Base-by-base conservation (phyloP, 129 eudicot species). In the Centella asiatica region DNA sequence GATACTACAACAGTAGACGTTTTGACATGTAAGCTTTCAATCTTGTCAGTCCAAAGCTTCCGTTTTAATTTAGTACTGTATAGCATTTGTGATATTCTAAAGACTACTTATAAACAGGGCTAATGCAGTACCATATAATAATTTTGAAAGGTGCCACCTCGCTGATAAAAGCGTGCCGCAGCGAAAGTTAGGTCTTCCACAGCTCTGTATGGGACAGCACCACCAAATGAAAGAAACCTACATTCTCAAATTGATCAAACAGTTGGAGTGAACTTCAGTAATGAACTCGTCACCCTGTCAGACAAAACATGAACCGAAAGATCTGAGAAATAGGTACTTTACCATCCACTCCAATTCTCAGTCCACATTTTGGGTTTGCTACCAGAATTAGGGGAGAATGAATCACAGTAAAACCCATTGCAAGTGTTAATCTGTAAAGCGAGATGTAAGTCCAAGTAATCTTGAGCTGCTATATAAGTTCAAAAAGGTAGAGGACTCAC, bases 301-400 rank as follows among this genome's bases (percentile, higher is more conserved):
- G n/a, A 24, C 40, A 29, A 25, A 26, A 2, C 23, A 39, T 12
- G 51, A 29, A 2, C 24, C 27, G 2, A 37, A 44, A 15, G 28
- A 44, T 10, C 6, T 19, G 27, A 6, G 28, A 17, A 13, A 17
- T 11, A 11, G 27, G 37, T 6, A n/a, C 40, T 70, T 44, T 76
- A 80, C 86, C 98, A 90, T 66, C 98, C 96, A 29, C 74, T 92
- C 96, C 96, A 84, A 70, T 84, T 92, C 67, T 92, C 95, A 12
- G 96, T 92, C 95, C 95, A 92, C 82, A 92, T 79, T 57, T 86
- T 80, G 1, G 94, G 98, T 53, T 76, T 86, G 70, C 80, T 74
- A 24, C 52, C 64, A 46, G 95, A 65, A 69, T 87, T 84, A 14
- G 90, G 95, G n/a, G 85, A 81, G 70, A 76, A 92, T 48, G 81